phyloP scores from a whole-genome alignment of 768 basidiomycete genomes.

The Rhizopogon vinicolor region DNA sequence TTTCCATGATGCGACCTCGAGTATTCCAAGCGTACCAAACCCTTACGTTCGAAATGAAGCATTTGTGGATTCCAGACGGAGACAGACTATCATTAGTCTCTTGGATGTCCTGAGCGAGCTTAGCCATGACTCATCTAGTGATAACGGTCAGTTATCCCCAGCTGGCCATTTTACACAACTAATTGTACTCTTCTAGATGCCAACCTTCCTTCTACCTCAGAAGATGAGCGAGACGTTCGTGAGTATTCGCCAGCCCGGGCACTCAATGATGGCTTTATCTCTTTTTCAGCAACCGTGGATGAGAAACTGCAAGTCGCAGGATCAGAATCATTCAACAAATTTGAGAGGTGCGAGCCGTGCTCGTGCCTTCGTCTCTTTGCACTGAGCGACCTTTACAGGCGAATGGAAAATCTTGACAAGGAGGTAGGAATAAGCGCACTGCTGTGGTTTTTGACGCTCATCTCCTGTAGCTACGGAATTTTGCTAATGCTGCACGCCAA shows the following conservation, averaged over 20 bases:
- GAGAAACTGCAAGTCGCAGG: slow-evolving; percentile 48
- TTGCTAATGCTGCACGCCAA: slow-evolving; percentile 51
- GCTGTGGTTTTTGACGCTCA: slow-evolving; percentile 6
- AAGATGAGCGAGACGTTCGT: slow-evolving; percentile 44
- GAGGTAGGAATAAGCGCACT: slow-evolving; percentile 28
- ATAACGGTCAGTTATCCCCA: slow-evolving; percentile 24
- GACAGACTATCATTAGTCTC: slow-evolving; percentile 42
- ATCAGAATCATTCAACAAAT: slow-evolving; percentile 42
- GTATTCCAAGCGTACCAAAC: slow-evolving; percentile 16
- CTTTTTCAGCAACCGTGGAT: slow-evolving; percentile 38
- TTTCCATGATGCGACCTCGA: slow-evolving; percentile 23
- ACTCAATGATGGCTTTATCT: slow-evolving; percentile 3
- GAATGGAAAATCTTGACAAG: slow-evolving; percentile 43
- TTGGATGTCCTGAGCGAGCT: slow-evolving; percentile 44
- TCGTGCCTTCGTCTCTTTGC: slow-evolving; percentile 1
- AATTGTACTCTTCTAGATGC: slow-evolving; percentile 15
- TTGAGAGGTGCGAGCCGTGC: slow-evolving; percentile 35
- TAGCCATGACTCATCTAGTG: slow-evolving; percentile 32
- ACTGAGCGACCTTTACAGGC: slow-evolving; percentile 23
- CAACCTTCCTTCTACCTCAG: slow-evolving; percentile 28
- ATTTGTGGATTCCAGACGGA: slow-evolving; percentile 29
- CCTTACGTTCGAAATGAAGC: slow-evolving; percentile 25
- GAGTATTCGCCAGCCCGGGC: slow-evolving; percentile 17
- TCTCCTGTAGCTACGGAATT: slow-evolving; percentile 40
- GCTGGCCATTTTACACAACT: not conserved